Conservation (phyloP, 2,329 filamentous ascomycete species). For the Calonectria pseudoreteaudii region DNA sequence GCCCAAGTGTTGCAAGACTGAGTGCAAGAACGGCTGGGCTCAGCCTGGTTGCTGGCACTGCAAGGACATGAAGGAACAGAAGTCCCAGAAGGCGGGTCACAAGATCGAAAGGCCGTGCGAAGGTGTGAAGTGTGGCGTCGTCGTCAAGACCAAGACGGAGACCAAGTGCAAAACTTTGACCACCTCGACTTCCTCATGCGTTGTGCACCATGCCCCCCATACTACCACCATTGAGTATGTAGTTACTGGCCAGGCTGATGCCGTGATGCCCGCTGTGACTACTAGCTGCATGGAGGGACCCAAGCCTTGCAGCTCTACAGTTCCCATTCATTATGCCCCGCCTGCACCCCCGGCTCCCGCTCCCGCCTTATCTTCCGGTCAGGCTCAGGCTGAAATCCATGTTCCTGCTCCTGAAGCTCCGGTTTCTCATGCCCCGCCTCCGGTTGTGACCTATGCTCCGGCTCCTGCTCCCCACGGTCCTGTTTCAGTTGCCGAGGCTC, state of each 20-base stretch:
- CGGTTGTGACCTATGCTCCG: background rate
- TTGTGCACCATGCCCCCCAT: constrained; percentile 22
- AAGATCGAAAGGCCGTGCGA: constrained; percentile 20
- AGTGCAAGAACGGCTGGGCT: constrained; percentile 43
- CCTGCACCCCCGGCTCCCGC: background rate
- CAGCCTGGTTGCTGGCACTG: constrained; percentile 47
- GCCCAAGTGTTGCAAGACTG: constrained; percentile 39
- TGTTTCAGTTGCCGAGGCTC: background rate
- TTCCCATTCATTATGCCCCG: background rate
- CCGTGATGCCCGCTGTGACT: background rate
- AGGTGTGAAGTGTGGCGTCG: constrained; percentile 30
- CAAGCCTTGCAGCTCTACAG: background rate
- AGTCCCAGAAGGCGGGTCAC: background rate
- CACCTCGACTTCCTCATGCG: constrained; percentile 9
- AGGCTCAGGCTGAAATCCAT: background rate
- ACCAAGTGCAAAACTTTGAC: constrained; percentile 24
- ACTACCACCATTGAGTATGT: constrained; percentile 12
- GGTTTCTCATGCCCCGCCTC: background rate
- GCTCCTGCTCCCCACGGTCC: background rate
- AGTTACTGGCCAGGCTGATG: background rate
- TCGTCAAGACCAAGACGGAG: constrained; percentile 15
- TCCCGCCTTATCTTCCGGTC: background rate
- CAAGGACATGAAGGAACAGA: constrained; percentile 34
- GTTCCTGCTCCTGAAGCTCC: background rate
- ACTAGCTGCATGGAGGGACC: background rate